A percentile compares a stretch with the other conserved stretches of the same genome.
phyloP scores from a whole-genome alignment of 352 stramenopile species.

The Phytophthora sansomeana region DNA sequence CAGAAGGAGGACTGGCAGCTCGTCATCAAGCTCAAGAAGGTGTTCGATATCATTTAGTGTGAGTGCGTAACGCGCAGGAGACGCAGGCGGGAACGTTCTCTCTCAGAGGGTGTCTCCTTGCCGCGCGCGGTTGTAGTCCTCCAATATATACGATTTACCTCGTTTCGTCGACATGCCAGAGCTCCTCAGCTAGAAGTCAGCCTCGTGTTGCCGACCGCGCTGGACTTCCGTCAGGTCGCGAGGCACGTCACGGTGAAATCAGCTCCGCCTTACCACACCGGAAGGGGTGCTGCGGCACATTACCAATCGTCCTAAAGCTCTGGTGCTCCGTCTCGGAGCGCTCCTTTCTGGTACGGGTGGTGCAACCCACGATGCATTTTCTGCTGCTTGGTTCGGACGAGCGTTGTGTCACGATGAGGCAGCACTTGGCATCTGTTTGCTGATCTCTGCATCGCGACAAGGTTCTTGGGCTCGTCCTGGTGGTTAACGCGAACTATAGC shows the following conservation, averaged over 20 bases:
- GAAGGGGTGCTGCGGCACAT: slow-evolving; percentile 6
- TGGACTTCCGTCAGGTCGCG: neutral
- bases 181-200: slow-evolving; percentile 25
- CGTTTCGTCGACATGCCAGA: slow-evolving; percentile 29
- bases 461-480: too few species aligned
- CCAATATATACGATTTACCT: slow-evolving; percentile 35
- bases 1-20: slow-evolving; percentile 98
- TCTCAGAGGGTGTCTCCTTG: slow-evolving; percentile 14
- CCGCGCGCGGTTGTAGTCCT: slow-evolving; percentile 14
- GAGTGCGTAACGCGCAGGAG: slow-evolving; percentile 15
- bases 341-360: neutral
- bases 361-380: slow-evolving; percentile 10
- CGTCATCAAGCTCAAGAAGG: slow-evolving; percentile 99
- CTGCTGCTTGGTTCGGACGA: neutral
- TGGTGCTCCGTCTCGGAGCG: slow-evolving; percentile 1
- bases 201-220: slow-evolving; percentile 7
- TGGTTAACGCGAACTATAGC: too few species aligned
- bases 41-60: slow-evolving; percentile 97
- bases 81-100: slow-evolving; percentile 11
- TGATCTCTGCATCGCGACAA: too few species aligned
- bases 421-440: too few species aligned
- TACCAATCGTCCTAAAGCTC: slow-evolving; percentile 13
- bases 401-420: too few species aligned
- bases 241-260: slow-evolving; percentile 24
- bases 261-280: slow-evolving; percentile 21